A percentile compares a stretch with the other conserved stretches of the same genome.
These are phyloP conservation scores for Coniferiporia sulphurascens DNA, from an alignment of 1,284 basidiomycete genomes.

Conservation along the genomic window DNA sequence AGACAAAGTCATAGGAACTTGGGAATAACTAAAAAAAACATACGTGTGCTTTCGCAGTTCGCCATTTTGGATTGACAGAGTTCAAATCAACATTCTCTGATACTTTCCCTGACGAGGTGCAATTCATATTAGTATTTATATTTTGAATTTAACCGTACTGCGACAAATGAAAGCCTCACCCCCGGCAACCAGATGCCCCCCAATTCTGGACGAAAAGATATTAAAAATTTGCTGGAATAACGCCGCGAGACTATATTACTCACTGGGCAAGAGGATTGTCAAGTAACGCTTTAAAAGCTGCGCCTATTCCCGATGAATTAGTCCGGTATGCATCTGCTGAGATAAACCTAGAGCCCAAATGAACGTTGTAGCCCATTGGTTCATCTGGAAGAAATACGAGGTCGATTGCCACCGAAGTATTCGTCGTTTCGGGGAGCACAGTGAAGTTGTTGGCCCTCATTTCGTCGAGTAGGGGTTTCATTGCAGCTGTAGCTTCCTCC, in stretches of 20 bases:
- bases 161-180: conserved; percentile 4
- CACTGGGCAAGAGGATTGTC: conserved; percentile 8
- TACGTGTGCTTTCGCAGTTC: conserved; percentile 31
- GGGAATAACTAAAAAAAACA: conserved; percentile 6
- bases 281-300: conserved; percentile 3
- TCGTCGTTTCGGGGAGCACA: not conserved
- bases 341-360: conserved; percentile 25
- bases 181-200: conserved; percentile 15
- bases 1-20: not conserved
- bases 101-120: conserved; percentile 27
- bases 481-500: conserved; percentile 21
- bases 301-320: conserved; percentile 17
- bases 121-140: not conserved
- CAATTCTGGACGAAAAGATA: conserved; percentile 1
- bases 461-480: conserved; percentile 26
- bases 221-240: not conserved
- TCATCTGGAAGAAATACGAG: conserved; percentile 21
- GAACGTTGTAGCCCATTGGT: conserved; percentile 17
- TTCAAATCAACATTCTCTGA: conserved; percentile 28
- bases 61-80: conserved; percentile 31
- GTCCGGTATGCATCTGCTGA: conserved; percentile 20
- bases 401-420: conserved; percentile 20
- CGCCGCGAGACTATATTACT: not conserved
- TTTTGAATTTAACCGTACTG: too few relatives aligned
- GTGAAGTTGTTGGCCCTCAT: conserved; percentile 15